These are phyloP conservation scores for Crithidia acanthocephali DNA, from an alignment of 208 protist genomes.

Conservation along the genomic window DNA sequence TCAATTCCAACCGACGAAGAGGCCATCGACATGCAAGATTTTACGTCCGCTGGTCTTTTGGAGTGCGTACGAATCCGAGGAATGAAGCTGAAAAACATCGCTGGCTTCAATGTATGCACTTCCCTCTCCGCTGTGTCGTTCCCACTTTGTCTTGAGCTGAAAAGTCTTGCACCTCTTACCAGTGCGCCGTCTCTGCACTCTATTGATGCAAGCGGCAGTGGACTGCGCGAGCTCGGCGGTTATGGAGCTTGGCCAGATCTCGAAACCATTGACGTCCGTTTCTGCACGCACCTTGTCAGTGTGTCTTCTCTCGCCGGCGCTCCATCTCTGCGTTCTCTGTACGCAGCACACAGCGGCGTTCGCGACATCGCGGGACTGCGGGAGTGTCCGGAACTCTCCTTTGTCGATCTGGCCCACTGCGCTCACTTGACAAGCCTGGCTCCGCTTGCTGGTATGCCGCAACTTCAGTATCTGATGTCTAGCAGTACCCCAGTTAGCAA, in stretches of 20 bases:
- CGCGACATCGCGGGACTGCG: neutral
- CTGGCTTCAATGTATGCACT: constrained; percentile 2
- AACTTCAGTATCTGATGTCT: neutral
- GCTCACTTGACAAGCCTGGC: constrained; percentile 6
- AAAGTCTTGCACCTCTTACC: neutral
- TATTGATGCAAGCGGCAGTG: constrained; percentile 8
- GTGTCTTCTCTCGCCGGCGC: neutral
- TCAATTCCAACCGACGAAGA: neutral
- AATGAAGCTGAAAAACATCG: neutral
- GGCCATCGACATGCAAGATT: neutral
- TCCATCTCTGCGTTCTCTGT: constrained; percentile 2
- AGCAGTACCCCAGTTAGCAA: neutral
- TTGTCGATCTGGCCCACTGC: constrained; percentile 10
- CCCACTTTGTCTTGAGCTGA: neutral
- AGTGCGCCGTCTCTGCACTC: neutral
- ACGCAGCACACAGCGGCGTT: neutral
- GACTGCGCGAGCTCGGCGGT: neutral
- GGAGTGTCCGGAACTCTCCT: neutral
- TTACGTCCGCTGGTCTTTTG: neutral
- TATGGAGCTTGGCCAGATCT: neutral
- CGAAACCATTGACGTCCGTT: neutral
- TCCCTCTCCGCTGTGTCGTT: constrained; percentile 2
- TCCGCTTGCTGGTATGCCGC: neutral
- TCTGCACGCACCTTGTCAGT: neutral
- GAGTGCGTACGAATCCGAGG: neutral